A percentile compares a stretch with the other conserved stretches of the same genome.
Conservation (phyloP, 352 stramenopile species). For the Paralagenidium karlingii region DNA sequence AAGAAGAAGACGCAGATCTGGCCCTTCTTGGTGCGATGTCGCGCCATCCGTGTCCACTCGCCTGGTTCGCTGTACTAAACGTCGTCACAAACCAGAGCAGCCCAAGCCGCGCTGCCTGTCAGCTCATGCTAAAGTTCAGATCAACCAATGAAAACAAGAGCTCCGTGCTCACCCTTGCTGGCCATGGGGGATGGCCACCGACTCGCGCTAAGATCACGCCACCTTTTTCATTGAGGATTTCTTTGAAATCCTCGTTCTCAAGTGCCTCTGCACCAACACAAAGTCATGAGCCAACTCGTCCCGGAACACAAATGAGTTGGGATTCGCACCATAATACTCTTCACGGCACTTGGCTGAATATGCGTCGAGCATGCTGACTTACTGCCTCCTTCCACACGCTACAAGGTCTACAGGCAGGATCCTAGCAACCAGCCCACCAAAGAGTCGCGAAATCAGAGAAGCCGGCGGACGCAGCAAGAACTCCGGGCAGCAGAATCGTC, state of each 20-base stretch:
- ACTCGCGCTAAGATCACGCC: conserved; percentile 68
- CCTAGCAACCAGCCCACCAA: too few relatives aligned
- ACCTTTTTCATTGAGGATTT: conserved; percentile 61
- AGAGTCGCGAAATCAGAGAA: too few relatives aligned
- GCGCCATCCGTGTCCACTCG: conserved; percentile 71
- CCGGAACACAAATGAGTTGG: neutral
- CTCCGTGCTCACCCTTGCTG: conserved; percentile 36
- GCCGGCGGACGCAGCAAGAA: too few relatives aligned
- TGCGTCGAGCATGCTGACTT: too few relatives aligned
- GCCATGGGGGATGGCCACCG: conserved; percentile 73
- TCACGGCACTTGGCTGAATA: too few relatives aligned
- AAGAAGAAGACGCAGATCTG: conserved; percentile 82
- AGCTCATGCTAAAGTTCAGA: neutral
- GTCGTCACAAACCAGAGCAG: neutral
- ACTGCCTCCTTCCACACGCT: too few relatives aligned
- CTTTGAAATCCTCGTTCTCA: conserved; percentile 39
- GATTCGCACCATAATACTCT: conserved; percentile 16
- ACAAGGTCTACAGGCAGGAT: too few relatives aligned
- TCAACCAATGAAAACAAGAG: neutral
- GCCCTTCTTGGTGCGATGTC: conserved; percentile 58
- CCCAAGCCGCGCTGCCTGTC: too few relatives aligned
- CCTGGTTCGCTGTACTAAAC: conserved; percentile 64
- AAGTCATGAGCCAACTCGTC: neutral
- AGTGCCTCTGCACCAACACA: conserved; percentile 31
- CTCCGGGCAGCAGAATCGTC: too few relatives aligned